A percentile compares a stretch with the other conserved stretches of the same genome.
These are phyloP conservation scores for Fusarium annulatum DNA, from an alignment of 2,329 filamentous ascomycete species.

Conservation along the genomic window DNA sequence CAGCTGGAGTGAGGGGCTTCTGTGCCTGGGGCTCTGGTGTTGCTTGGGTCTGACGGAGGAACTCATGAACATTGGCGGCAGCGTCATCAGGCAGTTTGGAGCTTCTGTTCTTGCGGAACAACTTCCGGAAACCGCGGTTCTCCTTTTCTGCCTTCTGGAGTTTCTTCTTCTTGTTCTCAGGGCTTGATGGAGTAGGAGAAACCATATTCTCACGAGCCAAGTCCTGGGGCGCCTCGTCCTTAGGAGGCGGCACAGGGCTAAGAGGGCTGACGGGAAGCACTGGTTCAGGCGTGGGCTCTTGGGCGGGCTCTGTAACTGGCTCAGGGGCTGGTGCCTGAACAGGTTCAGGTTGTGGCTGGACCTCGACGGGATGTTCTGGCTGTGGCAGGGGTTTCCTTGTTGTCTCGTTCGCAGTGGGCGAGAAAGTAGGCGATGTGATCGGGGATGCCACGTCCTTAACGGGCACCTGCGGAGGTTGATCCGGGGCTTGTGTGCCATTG, in stretches of 20 bases:
- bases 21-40: slow-evolving; percentile 37
- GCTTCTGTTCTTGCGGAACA: slow-evolving; percentile 72
- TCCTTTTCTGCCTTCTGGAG: slow-evolving; percentile 65
- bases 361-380: slow-evolving; percentile 1
- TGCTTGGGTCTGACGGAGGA: slow-evolving; percentile 57
- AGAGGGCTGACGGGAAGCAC: slow-evolving; percentile 21
- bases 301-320: slow-evolving; percentile 6
- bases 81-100: slow-evolving; percentile 68
- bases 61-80: slow-evolving; percentile 61
- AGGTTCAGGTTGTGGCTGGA: slow-evolving; percentile 14
- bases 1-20: slow-evolving; percentile 32
- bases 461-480: slow-evolving; percentile 55
- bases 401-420: slow-evolving; percentile 28
- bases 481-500: slow-evolving; percentile 29
- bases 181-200: slow-evolving; percentile 50
- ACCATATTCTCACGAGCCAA: slow-evolving; percentile 36
- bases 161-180: slow-evolving; percentile 61
- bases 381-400: slow-evolving; percentile 38
- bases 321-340: slow-evolving; percentile 1
- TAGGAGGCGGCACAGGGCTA: slow-evolving; percentile 42
- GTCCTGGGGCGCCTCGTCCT: slow-evolving; percentile 40
- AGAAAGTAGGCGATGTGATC: slow-evolving; percentile 41
- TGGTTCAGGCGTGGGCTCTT: slow-evolving; percentile 13
- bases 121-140: slow-evolving; percentile 68
- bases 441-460: slow-evolving; percentile 50